Conservation (phyloP, 306 rosid genomes). For the Carpinus fangiana region DNA sequence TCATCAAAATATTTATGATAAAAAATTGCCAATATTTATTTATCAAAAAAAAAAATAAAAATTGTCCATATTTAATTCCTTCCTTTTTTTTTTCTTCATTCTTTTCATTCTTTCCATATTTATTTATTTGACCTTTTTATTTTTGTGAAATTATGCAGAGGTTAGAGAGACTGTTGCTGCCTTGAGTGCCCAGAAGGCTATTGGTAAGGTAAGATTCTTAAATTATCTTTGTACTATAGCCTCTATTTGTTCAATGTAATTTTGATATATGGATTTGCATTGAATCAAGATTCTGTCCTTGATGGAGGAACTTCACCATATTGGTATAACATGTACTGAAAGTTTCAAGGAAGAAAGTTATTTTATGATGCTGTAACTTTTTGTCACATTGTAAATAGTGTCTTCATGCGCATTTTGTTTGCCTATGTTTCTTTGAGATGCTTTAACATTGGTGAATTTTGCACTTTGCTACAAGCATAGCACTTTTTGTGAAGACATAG, state of each 20-base stretch:
- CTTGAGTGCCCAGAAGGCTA: slow-evolving; percentile 65
- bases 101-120: neutral
- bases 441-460: neutral
- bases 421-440: neutral
- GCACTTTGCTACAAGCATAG: neutral
- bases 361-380: neutral
- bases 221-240: neutral
- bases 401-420: neutral
- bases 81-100: neutral
- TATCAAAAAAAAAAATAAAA: no score
- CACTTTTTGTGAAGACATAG: neutral
- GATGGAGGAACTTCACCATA: neutral
- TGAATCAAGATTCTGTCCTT: neutral
- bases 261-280: neutral
- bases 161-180: slow-evolving; percentile 56
- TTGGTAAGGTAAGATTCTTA: slow-evolving; percentile 54
- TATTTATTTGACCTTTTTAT: neutral
- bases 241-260: neutral
- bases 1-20: neutral
- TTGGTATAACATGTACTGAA: neutral
- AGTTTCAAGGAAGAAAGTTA: neutral
- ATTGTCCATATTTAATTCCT: neutral
- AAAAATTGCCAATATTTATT: slow-evolving; percentile 8
- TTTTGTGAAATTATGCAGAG: slow-evolving; percentile 48
- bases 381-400: no score